Percentiles rank a stretch among this genome's conserved stretches.
phyloP scores from a whole-genome alignment of 495 filamentous ascomycete genomes.

The Trypethelium eluteriae region DNA sequence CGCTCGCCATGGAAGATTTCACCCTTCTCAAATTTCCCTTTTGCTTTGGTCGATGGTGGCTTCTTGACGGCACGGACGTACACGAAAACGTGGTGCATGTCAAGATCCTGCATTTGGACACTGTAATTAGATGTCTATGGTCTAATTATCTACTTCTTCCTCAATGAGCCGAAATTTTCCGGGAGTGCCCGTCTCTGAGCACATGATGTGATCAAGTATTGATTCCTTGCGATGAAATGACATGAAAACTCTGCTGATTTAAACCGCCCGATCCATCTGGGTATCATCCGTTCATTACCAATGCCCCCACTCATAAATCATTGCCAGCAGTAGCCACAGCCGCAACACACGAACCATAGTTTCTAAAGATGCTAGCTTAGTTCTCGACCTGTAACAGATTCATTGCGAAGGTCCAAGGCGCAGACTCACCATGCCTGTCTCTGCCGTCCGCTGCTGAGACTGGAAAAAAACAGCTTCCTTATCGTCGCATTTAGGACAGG shows the following conservation, averaged over 20 bases:
- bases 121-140: too few species aligned
- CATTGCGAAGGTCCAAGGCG: too few species aligned
- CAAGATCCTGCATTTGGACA: too few species aligned
- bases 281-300: slow-evolving; percentile 1
- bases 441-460: slow-evolving; percentile 88
- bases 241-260: background rate
- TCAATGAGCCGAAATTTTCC: too few species aligned
- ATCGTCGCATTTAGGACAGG: slow-evolving; percentile 76
- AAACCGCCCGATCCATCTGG: background rate
- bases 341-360: slow-evolving; percentile 95
- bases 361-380: slow-evolving; percentile 48
- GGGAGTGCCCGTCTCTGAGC: background rate
- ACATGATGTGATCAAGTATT: slow-evolving; percentile 5
- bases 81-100: too few species aligned
- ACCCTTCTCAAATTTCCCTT: too few species aligned
- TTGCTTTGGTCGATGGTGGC: too few species aligned
- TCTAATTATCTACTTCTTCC: too few species aligned
- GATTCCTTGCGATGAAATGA: background rate
- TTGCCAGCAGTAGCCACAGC: slow-evolving; percentile 50
- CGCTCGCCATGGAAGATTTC: slow-evolving; percentile 11
- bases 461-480: slow-evolving; percentile 94
- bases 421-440: slow-evolving; percentile 85
- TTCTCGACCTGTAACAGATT: too few species aligned
- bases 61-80: too few species aligned
- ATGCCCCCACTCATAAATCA: background rate